These are phyloP conservation scores for Phylloporus sp. DNA, from an alignment of 768 basidiomycete species.

Conservation along the genomic window DNA sequence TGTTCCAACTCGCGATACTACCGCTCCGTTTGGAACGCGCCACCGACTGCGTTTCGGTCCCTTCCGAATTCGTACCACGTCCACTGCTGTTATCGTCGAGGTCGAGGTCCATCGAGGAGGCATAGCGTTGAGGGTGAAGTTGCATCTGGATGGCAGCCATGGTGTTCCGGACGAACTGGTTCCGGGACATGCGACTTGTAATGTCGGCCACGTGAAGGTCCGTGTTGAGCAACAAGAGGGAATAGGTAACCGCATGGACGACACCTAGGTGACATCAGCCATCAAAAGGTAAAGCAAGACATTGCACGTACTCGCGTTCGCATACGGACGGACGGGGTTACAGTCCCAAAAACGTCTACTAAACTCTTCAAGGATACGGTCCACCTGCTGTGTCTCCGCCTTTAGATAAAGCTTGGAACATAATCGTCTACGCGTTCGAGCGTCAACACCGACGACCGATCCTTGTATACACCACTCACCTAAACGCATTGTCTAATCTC, in stretches of 20 bases:
- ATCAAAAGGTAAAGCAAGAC: neutral
- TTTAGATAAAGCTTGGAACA: slow-evolving; percentile 92
- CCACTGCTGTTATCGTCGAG: slow-evolving; percentile 65
- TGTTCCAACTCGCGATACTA: slow-evolving; percentile 83
- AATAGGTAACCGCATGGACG: slow-evolving; percentile 94
- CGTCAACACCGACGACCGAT: neutral
- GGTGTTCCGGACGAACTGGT: slow-evolving; percentile 91
- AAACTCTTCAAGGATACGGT: slow-evolving; percentile 92
- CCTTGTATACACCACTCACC: slow-evolving; percentile 42
- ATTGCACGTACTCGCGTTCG: slow-evolving; percentile 67
- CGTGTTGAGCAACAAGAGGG: slow-evolving; percentile 90
- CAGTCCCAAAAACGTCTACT: slow-evolving; percentile 89
- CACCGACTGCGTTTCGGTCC: slow-evolving; percentile 43
- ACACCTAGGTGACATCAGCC: slow-evolving; percentile 51
- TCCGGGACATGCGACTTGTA: slow-evolving; percentile 82
- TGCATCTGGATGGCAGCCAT: slow-evolving; percentile 82
- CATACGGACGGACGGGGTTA: slow-evolving; percentile 78
- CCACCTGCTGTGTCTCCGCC: slow-evolving; percentile 96
- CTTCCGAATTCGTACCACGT: slow-evolving; percentile 53
- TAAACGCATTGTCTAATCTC: slow-evolving; percentile 84
- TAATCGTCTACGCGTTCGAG: slow-evolving; percentile 51
- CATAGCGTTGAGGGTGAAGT: slow-evolving; percentile 50
- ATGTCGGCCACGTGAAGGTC: slow-evolving; percentile 96
- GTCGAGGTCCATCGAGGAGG: slow-evolving; percentile 60
- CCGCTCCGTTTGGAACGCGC: slow-evolving; percentile 71